These are phyloP conservation scores for Ecytonucleospora hepatopenaei DNA, from an alignment of 371 early-diverging fungal genomes.

Conservation along the genomic window DNA sequence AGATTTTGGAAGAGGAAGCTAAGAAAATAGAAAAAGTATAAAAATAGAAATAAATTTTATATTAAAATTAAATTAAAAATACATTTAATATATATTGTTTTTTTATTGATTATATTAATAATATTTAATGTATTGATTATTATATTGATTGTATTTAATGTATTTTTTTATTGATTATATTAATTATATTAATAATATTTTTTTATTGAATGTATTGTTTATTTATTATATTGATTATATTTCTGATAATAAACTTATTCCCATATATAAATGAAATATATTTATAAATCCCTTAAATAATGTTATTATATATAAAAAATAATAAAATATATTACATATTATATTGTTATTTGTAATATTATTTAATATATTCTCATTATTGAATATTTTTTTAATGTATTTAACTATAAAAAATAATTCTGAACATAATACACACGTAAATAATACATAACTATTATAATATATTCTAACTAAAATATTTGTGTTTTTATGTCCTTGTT, in stretches of 20 bases:
- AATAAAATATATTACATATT: too few relatives aligned
- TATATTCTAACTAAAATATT: constrained; percentile 22
- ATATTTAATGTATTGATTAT: not conserved
- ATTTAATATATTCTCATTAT: not conserved
- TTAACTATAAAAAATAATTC: not conserved
- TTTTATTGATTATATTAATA: not conserved
- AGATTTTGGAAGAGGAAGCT: constrained; percentile 12
- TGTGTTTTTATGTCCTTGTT: constrained; percentile 10
- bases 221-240: not conserved
- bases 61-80: not conserved
- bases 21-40: constrained; percentile 17
- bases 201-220: not conserved
- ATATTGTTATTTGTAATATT: not conserved
- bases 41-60: not conserved
- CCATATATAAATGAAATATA: not conserved
- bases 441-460: not conserved
- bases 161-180: not conserved
- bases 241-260: not conserved
- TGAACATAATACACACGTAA: not conserved
- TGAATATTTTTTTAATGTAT: not conserved
- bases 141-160: not conserved
- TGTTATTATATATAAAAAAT: not conserved
- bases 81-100: not conserved
- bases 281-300: not conserved
- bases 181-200: not conserved